These are phyloP conservation scores for Drosera capensis DNA, from an alignment of 148 eudicot species.

Conservation along the genomic window DNA sequence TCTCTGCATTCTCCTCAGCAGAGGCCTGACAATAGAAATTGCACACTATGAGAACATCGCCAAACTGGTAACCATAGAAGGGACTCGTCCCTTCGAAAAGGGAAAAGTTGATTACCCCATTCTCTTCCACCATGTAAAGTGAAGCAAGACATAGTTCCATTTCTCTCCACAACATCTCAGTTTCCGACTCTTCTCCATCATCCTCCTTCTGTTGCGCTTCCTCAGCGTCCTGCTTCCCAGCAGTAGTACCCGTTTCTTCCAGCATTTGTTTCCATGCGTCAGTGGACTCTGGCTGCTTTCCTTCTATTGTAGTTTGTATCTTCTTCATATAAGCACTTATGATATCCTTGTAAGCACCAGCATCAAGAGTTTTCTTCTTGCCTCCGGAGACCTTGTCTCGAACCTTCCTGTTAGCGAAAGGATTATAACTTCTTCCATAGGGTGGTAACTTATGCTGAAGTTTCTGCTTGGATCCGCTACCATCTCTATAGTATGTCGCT, in stretches of 20 bases:
- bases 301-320: constrained; percentile 51
- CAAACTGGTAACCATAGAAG: not conserved
- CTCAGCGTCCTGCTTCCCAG: constrained; percentile 24
- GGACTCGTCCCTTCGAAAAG: not conserved
- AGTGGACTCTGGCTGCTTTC: constrained; percentile 43
- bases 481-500: constrained; percentile 1
- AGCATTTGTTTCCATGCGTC: constrained; percentile 73
- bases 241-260: constrained; percentile 19
- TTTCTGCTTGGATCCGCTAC: constrained; percentile 13
- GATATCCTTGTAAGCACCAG: constrained; percentile 50
- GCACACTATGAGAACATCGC: not conserved
- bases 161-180: constrained; percentile 74
- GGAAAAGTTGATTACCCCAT: constrained; percentile 23
- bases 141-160: constrained; percentile 79
- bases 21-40: not conserved
- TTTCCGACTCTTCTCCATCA: constrained; percentile 35
- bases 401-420: constrained; percentile 15
- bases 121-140: constrained; percentile 43
- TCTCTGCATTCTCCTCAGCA: constrained; percentile 13
- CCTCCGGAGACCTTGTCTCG: constrained; percentile 27
- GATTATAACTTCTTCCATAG: constrained; percentile 12
- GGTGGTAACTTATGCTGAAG: constrained; percentile 8
- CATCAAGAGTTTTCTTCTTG: constrained; percentile 35
- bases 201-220: constrained; percentile 16
- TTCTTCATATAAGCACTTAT: constrained; percentile 72